Base-by-base conservation (phyloP, 1,139 yeast genomes). In the Yamadazyma kanchanaburiensis region DNA sequence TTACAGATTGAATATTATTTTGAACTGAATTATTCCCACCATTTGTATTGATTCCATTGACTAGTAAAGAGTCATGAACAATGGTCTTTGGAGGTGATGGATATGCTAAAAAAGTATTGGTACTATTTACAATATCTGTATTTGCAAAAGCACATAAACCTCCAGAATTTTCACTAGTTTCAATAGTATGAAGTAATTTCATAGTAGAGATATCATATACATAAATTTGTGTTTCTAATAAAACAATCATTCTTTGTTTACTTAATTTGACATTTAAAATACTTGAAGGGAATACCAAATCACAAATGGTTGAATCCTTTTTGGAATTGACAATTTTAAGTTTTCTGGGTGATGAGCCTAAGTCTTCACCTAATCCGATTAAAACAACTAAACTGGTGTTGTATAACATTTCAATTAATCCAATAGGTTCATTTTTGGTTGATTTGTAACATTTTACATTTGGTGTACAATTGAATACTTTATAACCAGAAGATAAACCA, bases 321-420 rank as follows among this genome's bases (percentile, higher is more conserved):
- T 85, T 87, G 2, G 95, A 86, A 60, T 94, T 91, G 39, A 88
- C 69, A 34, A 88, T 80, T 51, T 79, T 78, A 35, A 91, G 66
- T 43, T 88, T 76, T 35, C 96, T 69, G 10, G 96, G 95, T 6
- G 94, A 82, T 46, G 82, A 70, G 3, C 74, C 73, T 2, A 88
- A 80, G 45, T 80, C 88, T 46, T 87, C 95, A 5, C 96, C 96
- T 36, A 81, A 60, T 1, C 95, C 95, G 3, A 89, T 95, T 8
- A 87, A 69, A 1, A 95, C 96, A 16, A 91, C 70, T 26, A 91
- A 67, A 2, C 95, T 85, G 0, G 98, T 87, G 34, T 87, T 76
- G 49, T 87, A 91, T 24, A 91, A 70, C 97, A 91, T 89, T 54
- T 89, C 96, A 20, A 88, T 83, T 12, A 86, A 71, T 3, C 82